Percentiles rank a stretch among this genome's conserved stretches.
phyloP scores from a whole-genome alignment of 2,329 filamentous ascomycete genomes.

The Triangularia setosa region DNA sequence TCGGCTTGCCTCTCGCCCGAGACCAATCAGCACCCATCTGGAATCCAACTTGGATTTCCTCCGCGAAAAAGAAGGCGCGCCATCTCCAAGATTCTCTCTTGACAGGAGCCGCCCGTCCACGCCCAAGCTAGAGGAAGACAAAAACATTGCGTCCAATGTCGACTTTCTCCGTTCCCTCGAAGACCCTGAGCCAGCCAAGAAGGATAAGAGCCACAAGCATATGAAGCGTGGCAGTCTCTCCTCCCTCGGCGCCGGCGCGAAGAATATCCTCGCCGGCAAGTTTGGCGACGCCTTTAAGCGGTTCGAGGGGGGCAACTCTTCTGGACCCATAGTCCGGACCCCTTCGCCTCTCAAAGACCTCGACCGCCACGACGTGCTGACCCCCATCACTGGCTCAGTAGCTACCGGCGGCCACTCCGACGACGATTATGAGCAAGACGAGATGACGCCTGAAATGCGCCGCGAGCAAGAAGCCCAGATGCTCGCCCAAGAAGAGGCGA shows the following conservation, averaged over 20 bases:
- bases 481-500: constrained; percentile 80
- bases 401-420: constrained; percentile 66
- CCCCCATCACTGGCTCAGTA: constrained; percentile 73
- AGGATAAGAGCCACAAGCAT: constrained; percentile 51
- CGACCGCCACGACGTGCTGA: constrained; percentile 48
- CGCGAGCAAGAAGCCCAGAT: constrained; percentile 81
- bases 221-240: constrained; percentile 71
- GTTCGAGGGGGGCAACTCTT: constrained; percentile 62
- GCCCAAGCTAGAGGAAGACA: constrained; percentile 51
- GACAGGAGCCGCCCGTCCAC: constrained; percentile 41
- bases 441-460: constrained; percentile 80
- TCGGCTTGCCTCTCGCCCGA: constrained; percentile 43
- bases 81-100: constrained; percentile 33
- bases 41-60: constrained; percentile 80
- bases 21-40: constrained; percentile 79
- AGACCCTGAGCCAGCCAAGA: constrained; percentile 55
- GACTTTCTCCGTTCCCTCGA: constrained; percentile 79
- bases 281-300: constrained; percentile 93
- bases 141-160: constrained; percentile 71
- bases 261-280: constrained; percentile 77
- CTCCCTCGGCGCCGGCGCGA: constrained; percentile 64
- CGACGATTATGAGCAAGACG: constrained; percentile 59
- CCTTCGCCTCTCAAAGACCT: constrained; percentile 48
- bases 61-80: constrained; percentile 66
- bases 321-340: constrained; percentile 36